Evolutionary conservation across 257 asterid species (phyloP).

Genomic region (Agastache rugosa): DNA sequence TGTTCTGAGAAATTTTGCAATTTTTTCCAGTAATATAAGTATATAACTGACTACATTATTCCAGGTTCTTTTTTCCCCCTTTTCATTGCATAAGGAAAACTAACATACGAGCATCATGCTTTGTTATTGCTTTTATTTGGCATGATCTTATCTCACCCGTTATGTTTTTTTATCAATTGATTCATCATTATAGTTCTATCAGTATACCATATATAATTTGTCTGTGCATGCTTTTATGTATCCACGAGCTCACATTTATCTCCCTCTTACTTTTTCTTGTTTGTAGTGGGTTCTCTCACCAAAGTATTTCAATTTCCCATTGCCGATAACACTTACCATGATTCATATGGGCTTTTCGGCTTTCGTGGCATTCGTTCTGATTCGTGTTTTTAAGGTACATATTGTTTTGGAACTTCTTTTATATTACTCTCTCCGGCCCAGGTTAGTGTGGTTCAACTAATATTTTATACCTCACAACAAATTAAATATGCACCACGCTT

Average conservation of each 20-base stretch:
- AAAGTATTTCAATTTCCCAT: conserved; percentile 93
- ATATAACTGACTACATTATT: background rate
- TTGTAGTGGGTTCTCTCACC: conserved; percentile 99
- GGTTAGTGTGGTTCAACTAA: too few relatives aligned
- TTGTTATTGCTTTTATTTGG: conserved; percentile 17
- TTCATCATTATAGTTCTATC: conserved; percentile 18
- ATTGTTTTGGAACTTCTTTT: conserved; percentile 22
- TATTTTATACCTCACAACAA: too few relatives aligned
- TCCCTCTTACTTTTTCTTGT: conserved; percentile 32
- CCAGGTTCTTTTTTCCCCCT: background rate
- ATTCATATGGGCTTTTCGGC: conserved; percentile 99
- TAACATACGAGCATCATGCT: background rate
- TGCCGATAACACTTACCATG: conserved; percentile 96
- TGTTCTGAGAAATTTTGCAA: too few relatives aligned
- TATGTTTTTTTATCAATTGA: background rate
- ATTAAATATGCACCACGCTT: too few relatives aligned
- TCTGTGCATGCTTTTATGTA: conserved; percentile 22
- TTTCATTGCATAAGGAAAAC: conserved; percentile 7
- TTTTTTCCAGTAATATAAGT: background rate
- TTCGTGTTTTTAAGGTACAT: conserved; percentile 88
- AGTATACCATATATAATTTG: conserved; percentile 15
- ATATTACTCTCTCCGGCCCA: too few relatives aligned
- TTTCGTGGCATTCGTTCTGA: conserved; percentile 83
- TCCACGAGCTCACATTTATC: conserved; percentile 23
- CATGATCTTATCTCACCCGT: background rate